Evolutionary conservation across 129 eudicot species (phyloP).

Genomic region (Apium graveolens): DNA sequence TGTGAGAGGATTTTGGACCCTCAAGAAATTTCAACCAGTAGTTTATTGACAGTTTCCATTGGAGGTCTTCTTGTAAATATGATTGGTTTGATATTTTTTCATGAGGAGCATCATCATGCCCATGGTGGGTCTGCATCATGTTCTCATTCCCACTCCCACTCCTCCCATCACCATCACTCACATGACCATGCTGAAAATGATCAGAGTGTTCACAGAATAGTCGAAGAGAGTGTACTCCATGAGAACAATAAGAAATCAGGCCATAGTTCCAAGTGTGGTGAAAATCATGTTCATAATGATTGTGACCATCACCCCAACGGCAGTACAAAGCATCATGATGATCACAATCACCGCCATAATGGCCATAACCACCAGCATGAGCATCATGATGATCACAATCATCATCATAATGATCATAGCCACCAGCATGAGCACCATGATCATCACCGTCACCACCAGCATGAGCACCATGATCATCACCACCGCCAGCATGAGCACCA

Average conservation of each 20-base stretch:
- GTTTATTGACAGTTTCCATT: slow-evolving; percentile 71
- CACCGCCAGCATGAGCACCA: slow-evolving; percentile 19
- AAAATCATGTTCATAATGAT: background rate
- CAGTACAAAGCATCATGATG: slow-evolving; percentile 2
- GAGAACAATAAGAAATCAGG: slow-evolving; percentile 8
- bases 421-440: slow-evolving; percentile 20
- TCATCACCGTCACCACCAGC: slow-evolving; percentile 1
- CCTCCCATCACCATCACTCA: slow-evolving; percentile 30
- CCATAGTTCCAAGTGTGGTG: slow-evolving; percentile 5
- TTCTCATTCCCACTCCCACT: slow-evolving; percentile 50
- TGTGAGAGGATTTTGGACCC: slow-evolving; percentile 93
- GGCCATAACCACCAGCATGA: slow-evolving; percentile 11
- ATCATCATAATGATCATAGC: slow-evolving; percentile 6
- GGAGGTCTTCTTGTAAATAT: slow-evolving; percentile 89
- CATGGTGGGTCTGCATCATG: slow-evolving; percentile 76
- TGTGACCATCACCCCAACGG: slow-evolving; percentile 12
- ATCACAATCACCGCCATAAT: slow-evolving; percentile 14
- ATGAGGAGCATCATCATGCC: slow-evolving; percentile 97
- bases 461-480: slow-evolving; percentile 11
- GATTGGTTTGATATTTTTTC: slow-evolving; percentile 84
- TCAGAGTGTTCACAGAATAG: slow-evolving; percentile 4
- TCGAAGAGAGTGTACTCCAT: slow-evolving; percentile 15
- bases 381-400: slow-evolving; percentile 19
- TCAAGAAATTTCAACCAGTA: slow-evolving; percentile 79
- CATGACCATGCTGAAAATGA: slow-evolving; percentile 12